Conservation (phyloP, 2,329 filamentous ascomycete genomes). For the Diaporthe ilicicola region DNA sequence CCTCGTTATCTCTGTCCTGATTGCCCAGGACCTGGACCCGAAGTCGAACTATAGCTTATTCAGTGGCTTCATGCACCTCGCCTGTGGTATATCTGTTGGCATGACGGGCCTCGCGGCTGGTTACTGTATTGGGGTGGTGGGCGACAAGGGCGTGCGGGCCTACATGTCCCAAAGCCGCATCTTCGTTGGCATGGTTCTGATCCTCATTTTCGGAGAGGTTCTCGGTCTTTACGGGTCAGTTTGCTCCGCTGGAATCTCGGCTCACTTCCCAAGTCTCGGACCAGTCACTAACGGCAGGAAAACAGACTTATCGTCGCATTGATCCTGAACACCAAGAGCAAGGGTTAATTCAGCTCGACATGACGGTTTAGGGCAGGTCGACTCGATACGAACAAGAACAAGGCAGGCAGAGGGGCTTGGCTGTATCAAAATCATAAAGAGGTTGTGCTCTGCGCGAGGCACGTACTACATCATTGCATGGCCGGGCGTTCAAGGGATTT, state of each 20-base stretch:
- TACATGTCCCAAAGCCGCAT: conserved; percentile 97
- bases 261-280: neutral
- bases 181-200: conserved; percentile 98
- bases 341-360: conserved; percentile 56
- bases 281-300: conserved; percentile 28
- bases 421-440: conserved; percentile 28
- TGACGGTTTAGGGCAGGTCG: neutral
- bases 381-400: neutral
- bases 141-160: conserved; percentile 90
- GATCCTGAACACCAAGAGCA: conserved; percentile 89
- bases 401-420: conserved; percentile 1
- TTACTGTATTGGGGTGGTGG: conserved; percentile 95
- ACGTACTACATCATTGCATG: conserved; percentile 29
- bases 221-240: conserved; percentile 93
- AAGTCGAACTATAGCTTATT: conserved; percentile 81
- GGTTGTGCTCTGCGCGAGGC: conserved; percentile 13
- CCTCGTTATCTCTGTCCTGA: conserved; percentile 95
- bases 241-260: neutral
- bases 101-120: conserved; percentile 92
- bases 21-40: conserved; percentile 86
- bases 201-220: conserved; percentile 98
- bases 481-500: conserved; percentile 32
- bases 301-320: conserved; percentile 87
- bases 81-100: conserved; percentile 88
- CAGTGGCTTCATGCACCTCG: conserved; percentile 93